Conservation (phyloP, 2,329 filamentous ascomycete genomes). For the Aspergillus sergii region DNA sequence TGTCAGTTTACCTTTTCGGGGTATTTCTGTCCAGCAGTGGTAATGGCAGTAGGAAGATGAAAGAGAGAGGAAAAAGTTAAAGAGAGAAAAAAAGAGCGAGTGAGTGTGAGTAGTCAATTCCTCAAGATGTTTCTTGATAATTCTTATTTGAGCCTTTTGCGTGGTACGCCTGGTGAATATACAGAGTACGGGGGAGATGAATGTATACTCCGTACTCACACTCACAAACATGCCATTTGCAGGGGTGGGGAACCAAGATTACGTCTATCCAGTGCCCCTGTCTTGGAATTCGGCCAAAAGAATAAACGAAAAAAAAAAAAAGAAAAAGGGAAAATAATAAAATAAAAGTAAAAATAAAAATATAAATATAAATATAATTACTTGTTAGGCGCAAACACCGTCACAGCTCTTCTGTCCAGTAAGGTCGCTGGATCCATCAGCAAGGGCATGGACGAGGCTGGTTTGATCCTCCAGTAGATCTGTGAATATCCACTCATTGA, state of each 20-base stretch:
- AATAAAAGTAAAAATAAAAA: not conserved
- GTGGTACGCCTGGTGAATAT: not conserved
- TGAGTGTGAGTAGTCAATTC: not conserved
- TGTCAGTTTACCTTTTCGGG: not conserved
- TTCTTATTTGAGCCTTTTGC: not conserved
- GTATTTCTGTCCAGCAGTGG: not conserved
- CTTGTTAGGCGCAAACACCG: not conserved
- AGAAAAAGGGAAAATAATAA: not conserved
- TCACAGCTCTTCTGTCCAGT: conserved; percentile 4
- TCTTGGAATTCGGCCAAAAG: not conserved
- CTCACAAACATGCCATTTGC: not conserved
- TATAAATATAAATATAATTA: not conserved
- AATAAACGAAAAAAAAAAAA: not conserved
- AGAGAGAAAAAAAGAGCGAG: not conserved
- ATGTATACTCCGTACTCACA: not conserved
- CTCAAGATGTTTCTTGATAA: not conserved
- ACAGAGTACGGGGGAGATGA: not conserved
- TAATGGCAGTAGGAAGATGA: not conserved
- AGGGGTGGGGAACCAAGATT: not conserved
- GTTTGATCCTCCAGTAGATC: conserved; percentile 4
- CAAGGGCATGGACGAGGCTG: conserved; percentile 6
- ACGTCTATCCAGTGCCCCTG: not conserved
- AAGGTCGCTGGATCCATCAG: not conserved
- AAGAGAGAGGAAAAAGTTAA: not conserved
- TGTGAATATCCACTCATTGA: not conserved